These are phyloP conservation scores for Sporopachydermia cereana DNA, from an alignment of 1,139 yeast species.

Conservation along the genomic window DNA sequence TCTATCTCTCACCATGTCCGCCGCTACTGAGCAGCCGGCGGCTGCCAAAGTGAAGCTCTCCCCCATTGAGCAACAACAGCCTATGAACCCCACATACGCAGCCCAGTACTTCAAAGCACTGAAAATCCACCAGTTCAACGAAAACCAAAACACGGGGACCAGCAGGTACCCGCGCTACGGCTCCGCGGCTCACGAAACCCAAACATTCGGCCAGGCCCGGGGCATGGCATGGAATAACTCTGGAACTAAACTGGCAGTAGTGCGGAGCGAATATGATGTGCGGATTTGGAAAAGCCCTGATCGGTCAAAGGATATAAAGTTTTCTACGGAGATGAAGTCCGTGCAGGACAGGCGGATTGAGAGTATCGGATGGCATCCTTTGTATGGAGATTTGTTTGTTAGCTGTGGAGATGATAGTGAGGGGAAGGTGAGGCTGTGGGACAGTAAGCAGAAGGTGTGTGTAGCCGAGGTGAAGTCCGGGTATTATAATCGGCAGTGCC, in stretches of 20 bases:
- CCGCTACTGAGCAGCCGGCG: background rate
- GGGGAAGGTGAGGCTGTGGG: constrained; percentile 44
- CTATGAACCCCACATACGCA: constrained; percentile 3
- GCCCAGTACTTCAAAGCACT: constrained; percentile 4
- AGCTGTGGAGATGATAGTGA: constrained; percentile 45
- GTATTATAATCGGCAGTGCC: constrained; percentile 25
- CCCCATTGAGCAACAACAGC: background rate
- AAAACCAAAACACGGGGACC: background rate
- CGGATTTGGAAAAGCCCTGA: constrained; percentile 19
- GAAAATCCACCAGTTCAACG: background rate
- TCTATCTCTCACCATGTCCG: background rate
- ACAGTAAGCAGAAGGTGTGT: constrained; percentile 29
- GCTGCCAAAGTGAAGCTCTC: background rate
- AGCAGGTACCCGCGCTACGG: background rate
- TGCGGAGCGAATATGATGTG: constrained; percentile 17
- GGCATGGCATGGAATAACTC: constrained; percentile 19
- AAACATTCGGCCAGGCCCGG: constrained; percentile 6
- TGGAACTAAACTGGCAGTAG: constrained; percentile 19
- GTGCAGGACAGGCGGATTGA: constrained; percentile 36
- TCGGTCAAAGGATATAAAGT: constrained; percentile 15
- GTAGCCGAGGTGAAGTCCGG: constrained; percentile 27
- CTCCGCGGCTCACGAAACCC: background rate
- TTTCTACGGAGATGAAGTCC: constrained; percentile 14
- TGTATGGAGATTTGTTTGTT: constrained; percentile 38
- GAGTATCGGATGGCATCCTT: constrained; percentile 50